phyloP scores from a whole-genome alignment of 2,329 filamentous ascomycete species.

The Ustilaginoidea virens region DNA sequence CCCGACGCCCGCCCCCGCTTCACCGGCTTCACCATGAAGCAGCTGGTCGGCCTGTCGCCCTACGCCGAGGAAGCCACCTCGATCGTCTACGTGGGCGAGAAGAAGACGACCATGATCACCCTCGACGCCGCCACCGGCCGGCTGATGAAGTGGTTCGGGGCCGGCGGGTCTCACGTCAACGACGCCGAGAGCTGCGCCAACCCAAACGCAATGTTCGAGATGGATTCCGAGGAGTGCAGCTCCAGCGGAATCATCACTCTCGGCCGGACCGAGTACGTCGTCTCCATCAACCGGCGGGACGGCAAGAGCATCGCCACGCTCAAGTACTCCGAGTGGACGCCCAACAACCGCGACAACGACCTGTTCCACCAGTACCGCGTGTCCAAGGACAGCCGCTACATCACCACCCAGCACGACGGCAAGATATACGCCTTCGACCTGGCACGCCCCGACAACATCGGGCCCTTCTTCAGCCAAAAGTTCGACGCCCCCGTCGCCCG shows the following conservation, averaged over 20 bases:
- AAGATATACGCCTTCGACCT: conserved; percentile 69
- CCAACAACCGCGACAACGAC: conserved; percentile 82
- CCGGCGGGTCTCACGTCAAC: conserved; percentile 50
- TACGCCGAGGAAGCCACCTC: conserved; percentile 54
- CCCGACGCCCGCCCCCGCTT: conserved; percentile 43
- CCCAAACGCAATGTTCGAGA: conserved; percentile 49
- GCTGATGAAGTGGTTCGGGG: conserved; percentile 72
- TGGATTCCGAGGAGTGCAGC: conserved; percentile 60
- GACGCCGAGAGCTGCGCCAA: conserved; percentile 61
- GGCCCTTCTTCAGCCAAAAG: conserved; percentile 49
- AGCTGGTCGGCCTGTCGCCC: conserved; percentile 69
- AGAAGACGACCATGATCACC: conserved; percentile 78
- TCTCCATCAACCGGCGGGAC: conserved; percentile 64
- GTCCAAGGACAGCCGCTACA: conserved; percentile 76
- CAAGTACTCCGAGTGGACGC: conserved; percentile 86
- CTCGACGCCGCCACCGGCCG: conserved; percentile 75
- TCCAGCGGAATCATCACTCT: conserved; percentile 68
- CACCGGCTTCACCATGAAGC: conserved; percentile 64
- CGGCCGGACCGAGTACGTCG: conserved; percentile 77
- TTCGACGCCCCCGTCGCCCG: conserved; percentile 67
- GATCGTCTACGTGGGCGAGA: conserved; percentile 80
- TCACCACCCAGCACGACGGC: conserved; percentile 77
- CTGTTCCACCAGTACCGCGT: conserved; percentile 66
- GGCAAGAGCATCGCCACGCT: conserved; percentile 73
- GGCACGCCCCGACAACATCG: conserved; percentile 32